phyloP scores from a whole-genome alignment of 1,284 basidiomycete genomes.

The Heterobasidion irregulare region DNA sequence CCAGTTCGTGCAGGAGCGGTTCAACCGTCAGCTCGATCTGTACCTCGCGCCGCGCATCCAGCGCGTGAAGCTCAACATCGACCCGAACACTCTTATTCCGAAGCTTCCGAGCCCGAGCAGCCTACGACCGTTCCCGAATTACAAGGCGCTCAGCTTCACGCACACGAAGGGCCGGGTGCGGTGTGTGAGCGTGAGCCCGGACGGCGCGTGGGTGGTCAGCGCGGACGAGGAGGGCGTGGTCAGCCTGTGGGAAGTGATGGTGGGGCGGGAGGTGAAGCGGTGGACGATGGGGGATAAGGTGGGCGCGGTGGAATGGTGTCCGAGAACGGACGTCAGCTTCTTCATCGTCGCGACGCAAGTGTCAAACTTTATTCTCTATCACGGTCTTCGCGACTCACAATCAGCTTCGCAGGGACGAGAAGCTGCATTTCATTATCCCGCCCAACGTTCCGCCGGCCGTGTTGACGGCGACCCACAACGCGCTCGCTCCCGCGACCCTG shows the following conservation, averaged over 20 bases:
- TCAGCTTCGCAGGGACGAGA: conserved; percentile 54
- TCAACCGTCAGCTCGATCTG: conserved; percentile 91
- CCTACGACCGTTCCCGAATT: conserved; percentile 91
- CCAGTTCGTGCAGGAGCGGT: conserved; percentile 90
- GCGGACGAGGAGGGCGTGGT: conserved; percentile 90
- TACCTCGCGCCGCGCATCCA: conserved; percentile 95
- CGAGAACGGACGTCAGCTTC: conserved; percentile 75
- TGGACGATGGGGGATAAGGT: conserved; percentile 84
- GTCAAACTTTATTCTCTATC: conserved; percentile 3
- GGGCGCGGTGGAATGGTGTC: conserved; percentile 90
- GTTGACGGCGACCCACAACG: conserved; percentile 52
- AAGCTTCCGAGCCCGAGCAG: conserved; percentile 94
- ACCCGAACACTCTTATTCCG: conserved; percentile 87
- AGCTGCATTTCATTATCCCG: conserved; percentile 78
- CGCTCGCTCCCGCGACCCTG: conserved; percentile 56
- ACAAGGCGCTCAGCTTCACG: conserved; percentile 65
- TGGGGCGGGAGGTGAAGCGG: conserved; percentile 84
- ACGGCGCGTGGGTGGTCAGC: conserved; percentile 87
- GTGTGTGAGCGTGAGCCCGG: conserved; percentile 77
- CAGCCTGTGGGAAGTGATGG: conserved; percentile 89
- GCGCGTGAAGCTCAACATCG: conserved; percentile 80
- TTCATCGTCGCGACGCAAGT: conserved; percentile 80
- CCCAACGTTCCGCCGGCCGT: conserved; percentile 58
- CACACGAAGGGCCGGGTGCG: conserved; percentile 72
- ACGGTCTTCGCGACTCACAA: conserved; percentile 6